Conservation (phyloP, 768 basidiomycete genomes). For the Auriculariales sp. region DNA sequence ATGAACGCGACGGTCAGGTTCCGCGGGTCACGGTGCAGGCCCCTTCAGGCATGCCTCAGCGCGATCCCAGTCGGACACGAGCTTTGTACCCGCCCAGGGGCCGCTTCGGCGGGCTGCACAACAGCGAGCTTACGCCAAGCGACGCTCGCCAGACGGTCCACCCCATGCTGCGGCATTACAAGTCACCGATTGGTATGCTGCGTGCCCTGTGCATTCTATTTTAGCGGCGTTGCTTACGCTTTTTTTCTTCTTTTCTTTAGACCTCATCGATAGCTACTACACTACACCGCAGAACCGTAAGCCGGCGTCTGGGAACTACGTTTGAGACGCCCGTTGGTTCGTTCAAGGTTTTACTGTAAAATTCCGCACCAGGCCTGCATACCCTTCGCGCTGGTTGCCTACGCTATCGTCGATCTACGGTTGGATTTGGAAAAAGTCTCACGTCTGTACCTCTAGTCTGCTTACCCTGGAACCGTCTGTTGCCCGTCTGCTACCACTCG, state of each 20-base stretch:
- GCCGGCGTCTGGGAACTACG: conserved; percentile 1
- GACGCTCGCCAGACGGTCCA: not conserved
- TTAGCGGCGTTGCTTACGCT: not conserved
- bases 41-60: no score
- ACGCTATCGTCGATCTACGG: no score
- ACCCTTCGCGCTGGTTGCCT: no score
- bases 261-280: not conserved
- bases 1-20: no score
- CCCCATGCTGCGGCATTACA: not conserved
- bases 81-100: not conserved
- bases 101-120: not conserved
- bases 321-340: not conserved
- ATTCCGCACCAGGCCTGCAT: not conserved
- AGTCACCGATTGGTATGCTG: not conserved
- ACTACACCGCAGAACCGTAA: not conserved
- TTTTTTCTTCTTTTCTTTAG: not conserved
- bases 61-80: no score
- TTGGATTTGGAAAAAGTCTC: no score
- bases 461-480: no score
- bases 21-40: no score
- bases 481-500: not conserved
- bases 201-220: no score
- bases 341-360: not conserved
- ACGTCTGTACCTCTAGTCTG: no score
- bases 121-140: not conserved